These are phyloP conservation scores for Iris pallida DNA, from an alignment of 116 monocot genomes.

Conservation along the genomic window DNA sequence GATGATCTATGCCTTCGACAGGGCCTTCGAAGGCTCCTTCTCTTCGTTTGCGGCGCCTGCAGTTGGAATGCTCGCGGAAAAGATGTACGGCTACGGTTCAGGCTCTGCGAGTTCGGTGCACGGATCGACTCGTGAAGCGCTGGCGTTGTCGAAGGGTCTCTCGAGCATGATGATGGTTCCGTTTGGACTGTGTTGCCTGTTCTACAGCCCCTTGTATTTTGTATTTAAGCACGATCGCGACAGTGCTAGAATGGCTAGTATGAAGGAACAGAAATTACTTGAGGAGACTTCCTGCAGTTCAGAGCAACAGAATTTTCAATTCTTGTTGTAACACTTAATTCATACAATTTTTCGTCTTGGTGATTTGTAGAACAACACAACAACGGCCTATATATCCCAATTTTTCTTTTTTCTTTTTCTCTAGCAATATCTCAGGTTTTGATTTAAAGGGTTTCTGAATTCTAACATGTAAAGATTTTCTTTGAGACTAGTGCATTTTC, in stretches of 20 bases:
- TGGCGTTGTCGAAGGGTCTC: slow-evolving; percentile 79
- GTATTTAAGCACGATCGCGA: slow-evolving; percentile 56
- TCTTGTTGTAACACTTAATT: too few relatives aligned
- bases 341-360: too few relatives aligned
- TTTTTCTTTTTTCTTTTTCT: too few relatives aligned
- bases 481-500: too few relatives aligned
- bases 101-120: slow-evolving; percentile 18
- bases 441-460: too few relatives aligned
- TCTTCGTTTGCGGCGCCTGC: slow-evolving; percentile 86
- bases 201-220: slow-evolving; percentile 62
- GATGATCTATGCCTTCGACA: slow-evolving; percentile 93
- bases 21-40: slow-evolving; percentile 84
- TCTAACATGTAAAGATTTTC: too few relatives aligned
- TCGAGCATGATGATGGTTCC: slow-evolving; percentile 49
- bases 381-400: too few relatives aligned
- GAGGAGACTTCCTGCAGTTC: neutral
- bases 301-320: too few relatives aligned
- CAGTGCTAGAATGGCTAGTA: slow-evolving; percentile 19
- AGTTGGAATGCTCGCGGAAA: slow-evolving; percentile 72
- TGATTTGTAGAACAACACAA: too few relatives aligned
- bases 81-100: slow-evolving; percentile 71
- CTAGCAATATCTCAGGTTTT: too few relatives aligned
- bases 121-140: slow-evolving; percentile 52
- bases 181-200: slow-evolving; percentile 47
- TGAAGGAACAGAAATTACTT: slow-evolving; percentile 40